Base-by-base conservation (phyloP, 352 stramenopile genomes). In the Globisporangium recalcitrans region DNA sequence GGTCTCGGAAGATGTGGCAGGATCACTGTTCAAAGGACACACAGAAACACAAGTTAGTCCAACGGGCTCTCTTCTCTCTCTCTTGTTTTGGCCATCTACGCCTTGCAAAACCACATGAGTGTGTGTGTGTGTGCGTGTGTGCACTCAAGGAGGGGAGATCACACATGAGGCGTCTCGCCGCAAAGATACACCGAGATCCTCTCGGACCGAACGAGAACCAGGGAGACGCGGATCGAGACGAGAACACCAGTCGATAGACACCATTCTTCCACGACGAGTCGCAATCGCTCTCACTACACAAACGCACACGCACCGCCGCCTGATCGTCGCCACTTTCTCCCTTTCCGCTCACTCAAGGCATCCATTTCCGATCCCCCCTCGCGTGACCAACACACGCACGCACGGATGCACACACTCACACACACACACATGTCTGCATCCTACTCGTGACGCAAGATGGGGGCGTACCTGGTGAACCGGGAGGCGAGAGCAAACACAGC, bases 11-110 rank as follows among this genome's bases (percentile, higher is more conserved):
- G 14, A 36, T 24, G 48, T 36, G 6, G 16, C 24, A 19, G 42
- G 14, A 44, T 60, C 46, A 68, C 58, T 54, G 31, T 63, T 63
- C 14, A 63, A 19, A 9, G 10, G 31, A 1, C 26, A 54, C 14
- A 54, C 6, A 24, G 22, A 36, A 6, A 54, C 4, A 49, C 5
- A 49, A 31, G 46, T 52, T 31, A 52, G 46, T 52, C 22, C 31
- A 10, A 11, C 24, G 26, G 16, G 48, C 34, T 19, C 31, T n/a
- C n/a, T n/a, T n/a, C n/a, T n/a, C n/a, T n/a, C n/a, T n/a, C n/a
- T n/a, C n/a, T n/a, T n/a, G n/a, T n/a, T n/a, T n/a, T n/a, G n/a
- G n/a, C n/a, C n/a, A n/a, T n/a, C n/a, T n/a, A n/a, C n/a, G n/a
- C n/a, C n/a, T n/a, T n/a, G n/a, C n/a, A n/a, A n/a, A n/a, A n/a